These are phyloP conservation scores for Rheum nobile DNA, from an alignment of 148 eudicot genomes.

Conservation along the genomic window DNA sequence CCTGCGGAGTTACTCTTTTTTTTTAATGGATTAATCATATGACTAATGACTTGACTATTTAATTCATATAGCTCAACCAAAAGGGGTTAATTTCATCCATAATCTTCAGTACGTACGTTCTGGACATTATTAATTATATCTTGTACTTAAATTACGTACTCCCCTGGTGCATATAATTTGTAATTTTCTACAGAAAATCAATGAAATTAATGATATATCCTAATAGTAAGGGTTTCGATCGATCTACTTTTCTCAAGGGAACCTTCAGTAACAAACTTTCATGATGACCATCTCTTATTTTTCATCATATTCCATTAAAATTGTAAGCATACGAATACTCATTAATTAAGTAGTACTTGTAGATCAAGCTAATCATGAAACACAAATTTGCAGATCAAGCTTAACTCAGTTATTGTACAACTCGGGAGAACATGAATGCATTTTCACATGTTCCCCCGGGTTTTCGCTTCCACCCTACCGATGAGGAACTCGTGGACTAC, in stretches of 20 bases:
- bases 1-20: not conserved
- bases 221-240: too few relatives aligned
- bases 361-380: not conserved
- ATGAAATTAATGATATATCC: too few relatives aligned
- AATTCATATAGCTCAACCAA: not conserved
- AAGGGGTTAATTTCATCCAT: not conserved
- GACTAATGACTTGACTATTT: not conserved
- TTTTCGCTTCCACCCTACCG: constrained; percentile 76
- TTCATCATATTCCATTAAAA: not conserved
- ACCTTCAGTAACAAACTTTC: not conserved
- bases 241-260: not conserved
- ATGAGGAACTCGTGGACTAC: constrained; percentile 83
- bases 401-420: not conserved
- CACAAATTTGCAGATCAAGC: not conserved
- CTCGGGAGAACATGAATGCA: constrained; percentile 2
- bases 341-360: too few relatives aligned
- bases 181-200: too few relatives aligned
- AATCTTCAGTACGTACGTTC: too few relatives aligned
- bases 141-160: too few relatives aligned
- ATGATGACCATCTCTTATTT: not conserved
- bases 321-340: too few relatives aligned
- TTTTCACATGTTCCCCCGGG: constrained; percentile 57
- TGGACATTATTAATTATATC: too few relatives aligned
- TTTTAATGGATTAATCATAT: not conserved
- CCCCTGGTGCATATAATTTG: not conserved